A percentile compares a stretch with the other conserved stretches of the same genome.
Conservation (phyloP, 2,329 filamentous ascomycete genomes). For the Fusarium graminum region DNA sequence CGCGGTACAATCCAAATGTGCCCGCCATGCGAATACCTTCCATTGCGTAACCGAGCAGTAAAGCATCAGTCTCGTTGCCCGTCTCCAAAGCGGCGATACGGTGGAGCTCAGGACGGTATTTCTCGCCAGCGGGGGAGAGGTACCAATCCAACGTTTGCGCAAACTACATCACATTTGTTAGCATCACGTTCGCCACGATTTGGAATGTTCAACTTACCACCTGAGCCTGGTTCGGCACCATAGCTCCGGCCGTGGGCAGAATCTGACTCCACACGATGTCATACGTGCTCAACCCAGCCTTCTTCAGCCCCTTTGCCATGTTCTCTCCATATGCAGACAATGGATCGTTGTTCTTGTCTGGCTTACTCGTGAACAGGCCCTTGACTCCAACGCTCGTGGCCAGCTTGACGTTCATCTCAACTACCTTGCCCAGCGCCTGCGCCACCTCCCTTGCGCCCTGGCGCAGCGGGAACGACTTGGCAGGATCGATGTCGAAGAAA, state of each 20-base stretch:
- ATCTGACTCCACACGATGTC: slow-evolving; percentile 80
- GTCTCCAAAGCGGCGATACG: slow-evolving; percentile 68
- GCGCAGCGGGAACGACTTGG: slow-evolving; percentile 74
- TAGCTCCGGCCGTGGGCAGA: slow-evolving; percentile 73
- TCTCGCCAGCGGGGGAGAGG: slow-evolving; percentile 67
- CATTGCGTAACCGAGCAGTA: slow-evolving; percentile 76
- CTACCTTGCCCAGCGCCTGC: slow-evolving; percentile 69
- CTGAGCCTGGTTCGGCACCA: slow-evolving; percentile 78
- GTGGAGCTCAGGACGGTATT: slow-evolving; percentile 72
- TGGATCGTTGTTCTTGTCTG: slow-evolving; percentile 64
- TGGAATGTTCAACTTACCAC: slow-evolving; percentile 60
- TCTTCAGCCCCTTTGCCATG: slow-evolving; percentile 74
- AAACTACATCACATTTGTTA: slow-evolving; percentile 62
- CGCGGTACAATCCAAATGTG: slow-evolving; percentile 71
- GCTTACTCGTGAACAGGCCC: slow-evolving; percentile 65
- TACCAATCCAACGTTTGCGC: slow-evolving; percentile 81
- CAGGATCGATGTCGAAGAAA: slow-evolving; percentile 75
- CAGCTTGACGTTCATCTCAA: slow-evolving; percentile 75
- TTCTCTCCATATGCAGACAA: slow-evolving; percentile 74
- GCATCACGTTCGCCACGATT: not conserved
- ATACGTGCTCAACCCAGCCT: slow-evolving; percentile 70
- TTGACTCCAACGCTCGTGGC: slow-evolving; percentile 56
- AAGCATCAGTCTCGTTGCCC: slow-evolving; percentile 69
- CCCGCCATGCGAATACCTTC: slow-evolving; percentile 79
- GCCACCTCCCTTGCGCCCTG: slow-evolving; percentile 69